Base-by-base conservation (phyloP, 208 protist species). In the Acanthamoeba royreba region DNA sequence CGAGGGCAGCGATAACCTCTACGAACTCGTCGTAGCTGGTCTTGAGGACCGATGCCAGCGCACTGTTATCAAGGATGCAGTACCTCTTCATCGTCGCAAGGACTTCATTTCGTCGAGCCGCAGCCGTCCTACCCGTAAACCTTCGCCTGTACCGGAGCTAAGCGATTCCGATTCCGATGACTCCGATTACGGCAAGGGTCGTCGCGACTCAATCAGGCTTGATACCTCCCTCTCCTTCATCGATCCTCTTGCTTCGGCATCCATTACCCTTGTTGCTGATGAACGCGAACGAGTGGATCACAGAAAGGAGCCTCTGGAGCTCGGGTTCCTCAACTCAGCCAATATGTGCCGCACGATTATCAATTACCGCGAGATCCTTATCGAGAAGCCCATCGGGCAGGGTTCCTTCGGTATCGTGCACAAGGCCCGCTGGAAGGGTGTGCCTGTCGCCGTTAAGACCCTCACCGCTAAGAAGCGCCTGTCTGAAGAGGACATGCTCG, bases 361-460 rank as follows among this genome's bases (percentile, higher is more conserved):
- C 74, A 86, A 86, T 43, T 86, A 55, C 45, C 40, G 45, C 43
- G 43, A 86, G 74, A 46, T 86, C 43, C 74, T 55, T 4, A n/a
- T 86, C 74, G 74, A 53, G 43, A 46, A 46, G 63, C 74, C 40
- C 17, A 86, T 86, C 74, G 74, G 74, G 17, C 22, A 15, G 28
- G 74, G 74, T 22, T 55, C 43, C 28, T 86, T 55, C 45, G 74
- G 74, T n/a, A 86, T 86, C 74, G 74, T 86, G 43, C 45, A 86
- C 74, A 86, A 86, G 74, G 74, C 74, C 25, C 40, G 45, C 17
- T 86, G 74, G 74, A 86, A 86, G 45, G 74, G 74, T n/a, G 74
- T 86, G 74, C 43, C 40, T 25, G 74, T 86, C 25, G 74, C 74
- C 28, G 74, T 86, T 11, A 86, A 86, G 74, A 86, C 40, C 43